These are phyloP conservation scores for Pseudozyma sp. DNA, from an alignment of 1,284 basidiomycete species.

Conservation along the genomic window DNA sequence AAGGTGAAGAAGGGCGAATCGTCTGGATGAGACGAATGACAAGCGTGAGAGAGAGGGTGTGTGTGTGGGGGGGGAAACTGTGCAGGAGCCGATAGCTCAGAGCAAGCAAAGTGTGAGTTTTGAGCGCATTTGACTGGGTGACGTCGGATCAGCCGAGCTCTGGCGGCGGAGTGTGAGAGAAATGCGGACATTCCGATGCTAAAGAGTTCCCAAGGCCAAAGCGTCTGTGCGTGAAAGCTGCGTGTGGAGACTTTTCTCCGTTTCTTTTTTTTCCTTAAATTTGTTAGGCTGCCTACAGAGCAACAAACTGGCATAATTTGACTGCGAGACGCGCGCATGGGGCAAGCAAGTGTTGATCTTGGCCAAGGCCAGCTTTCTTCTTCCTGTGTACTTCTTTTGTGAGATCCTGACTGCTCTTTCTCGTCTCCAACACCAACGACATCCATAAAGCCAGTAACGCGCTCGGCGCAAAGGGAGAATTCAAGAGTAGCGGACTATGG, in stretches of 20 bases:
- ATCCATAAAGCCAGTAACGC: neutral
- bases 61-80: neutral
- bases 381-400: neutral
- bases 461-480: neutral
- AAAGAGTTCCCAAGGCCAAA: neutral
- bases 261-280: neutral
- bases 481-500: constrained; percentile 7
- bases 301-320: too few relatives aligned
- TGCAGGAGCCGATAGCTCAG: neutral
- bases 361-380: neutral
- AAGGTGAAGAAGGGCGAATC: neutral
- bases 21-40: too few relatives aligned
- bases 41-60: neutral
- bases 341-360: constrained; percentile 30
- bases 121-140: neutral
- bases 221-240: constrained; percentile 39
- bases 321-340: neutral
- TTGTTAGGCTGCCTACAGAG: neutral
- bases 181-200: constrained; percentile 6
- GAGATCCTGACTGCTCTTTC: neutral
- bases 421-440: neutral
- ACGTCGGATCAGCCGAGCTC: constrained; percentile 14
- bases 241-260: neutral
- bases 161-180: neutral
- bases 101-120: neutral